These are phyloP conservation scores for Obba rivulosa DNA, from an alignment of 768 basidiomycete genomes.

Conservation along the genomic window DNA sequence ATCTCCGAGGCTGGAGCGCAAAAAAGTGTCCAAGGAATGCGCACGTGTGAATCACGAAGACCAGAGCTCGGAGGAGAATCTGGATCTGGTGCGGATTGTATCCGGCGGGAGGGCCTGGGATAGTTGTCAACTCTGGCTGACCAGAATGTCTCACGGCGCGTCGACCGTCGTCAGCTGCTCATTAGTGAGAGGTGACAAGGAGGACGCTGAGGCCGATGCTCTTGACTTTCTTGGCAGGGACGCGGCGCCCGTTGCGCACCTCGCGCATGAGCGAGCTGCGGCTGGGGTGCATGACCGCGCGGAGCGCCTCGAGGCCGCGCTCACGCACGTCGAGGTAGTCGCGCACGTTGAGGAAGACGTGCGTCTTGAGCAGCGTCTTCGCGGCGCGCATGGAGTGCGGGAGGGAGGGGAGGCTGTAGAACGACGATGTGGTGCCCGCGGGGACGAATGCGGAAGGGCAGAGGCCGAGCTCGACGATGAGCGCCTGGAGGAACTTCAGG, in stretches of 20 bases:
- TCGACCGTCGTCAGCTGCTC: not conserved
- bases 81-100: too few relatives aligned
- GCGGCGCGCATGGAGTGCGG: constrained; percentile 62
- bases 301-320: constrained; percentile 59
- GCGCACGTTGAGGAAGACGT: constrained; percentile 64
- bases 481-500: constrained; percentile 62
- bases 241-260: constrained; percentile 34
- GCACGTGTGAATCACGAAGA: too few relatives aligned
- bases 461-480: constrained; percentile 74
- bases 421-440: constrained; percentile 8
- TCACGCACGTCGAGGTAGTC: constrained; percentile 67
- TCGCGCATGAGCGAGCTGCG: constrained; percentile 57
- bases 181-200: constrained; percentile 39
- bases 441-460: constrained; percentile 10
- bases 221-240: constrained; percentile 57
- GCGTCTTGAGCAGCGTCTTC: constrained; percentile 58
- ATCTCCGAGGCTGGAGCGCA: not conserved
- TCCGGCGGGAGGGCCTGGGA: too few relatives aligned
- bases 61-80: too few relatives aligned
- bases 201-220: constrained; percentile 52
- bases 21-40: too few relatives aligned
- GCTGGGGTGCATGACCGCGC: constrained; percentile 55
- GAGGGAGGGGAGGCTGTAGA: constrained; percentile 38
- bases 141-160: too few relatives aligned
- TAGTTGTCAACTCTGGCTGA: too few relatives aligned